Percentiles rank a stretch among this genome's conserved stretches.
These are phyloP conservation scores for Cercospora beticola DNA, from an alignment of 2,329 filamentous ascomycete genomes.

Conservation along the genomic window DNA sequence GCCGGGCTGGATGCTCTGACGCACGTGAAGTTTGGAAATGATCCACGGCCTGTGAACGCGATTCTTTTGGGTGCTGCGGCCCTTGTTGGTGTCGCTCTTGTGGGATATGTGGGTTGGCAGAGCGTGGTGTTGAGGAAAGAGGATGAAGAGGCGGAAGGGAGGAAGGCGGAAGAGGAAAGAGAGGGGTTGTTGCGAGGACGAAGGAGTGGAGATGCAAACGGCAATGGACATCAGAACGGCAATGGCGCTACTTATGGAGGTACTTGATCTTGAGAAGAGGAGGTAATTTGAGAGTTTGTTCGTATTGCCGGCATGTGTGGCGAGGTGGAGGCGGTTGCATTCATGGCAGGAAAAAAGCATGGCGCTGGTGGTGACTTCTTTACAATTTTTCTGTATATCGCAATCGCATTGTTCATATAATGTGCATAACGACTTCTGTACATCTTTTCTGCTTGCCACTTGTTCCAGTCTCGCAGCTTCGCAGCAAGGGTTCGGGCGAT, in stretches of 20 bases:
- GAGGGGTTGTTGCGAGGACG: neutral
- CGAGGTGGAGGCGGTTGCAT: neutral
- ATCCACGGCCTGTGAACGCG: slow-evolving; percentile 76
- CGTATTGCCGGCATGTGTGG: neutral
- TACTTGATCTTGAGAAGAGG: neutral
- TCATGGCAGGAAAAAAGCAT: neutral
- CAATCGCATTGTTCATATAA: neutral
- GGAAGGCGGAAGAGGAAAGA: neutral
- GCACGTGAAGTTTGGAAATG: slow-evolving; percentile 66
- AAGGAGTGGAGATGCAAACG: neutral
- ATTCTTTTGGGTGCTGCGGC: slow-evolving; percentile 63
- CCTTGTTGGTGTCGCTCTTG: slow-evolving; percentile 63
- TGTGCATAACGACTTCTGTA: neutral
- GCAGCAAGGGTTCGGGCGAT: neutral
- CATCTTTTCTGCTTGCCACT: neutral
- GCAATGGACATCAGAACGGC: neutral
- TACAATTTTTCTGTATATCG: neutral
- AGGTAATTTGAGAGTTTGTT: neutral
- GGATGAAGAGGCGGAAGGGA: slow-evolving; percentile 41
- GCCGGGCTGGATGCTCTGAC: slow-evolving; percentile 76
- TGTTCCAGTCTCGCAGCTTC: neutral
- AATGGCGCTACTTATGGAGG: neutral
- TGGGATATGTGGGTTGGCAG: slow-evolving; percentile 63
- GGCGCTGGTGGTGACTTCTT: neutral
- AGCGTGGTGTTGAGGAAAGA: slow-evolving; percentile 47